Percentiles rank a stretch among this genome's conserved stretches.
These are phyloP conservation scores for Ustilago bromivora DNA, from an alignment of 1,284 basidiomycete genomes.

Conservation along the genomic window DNA sequence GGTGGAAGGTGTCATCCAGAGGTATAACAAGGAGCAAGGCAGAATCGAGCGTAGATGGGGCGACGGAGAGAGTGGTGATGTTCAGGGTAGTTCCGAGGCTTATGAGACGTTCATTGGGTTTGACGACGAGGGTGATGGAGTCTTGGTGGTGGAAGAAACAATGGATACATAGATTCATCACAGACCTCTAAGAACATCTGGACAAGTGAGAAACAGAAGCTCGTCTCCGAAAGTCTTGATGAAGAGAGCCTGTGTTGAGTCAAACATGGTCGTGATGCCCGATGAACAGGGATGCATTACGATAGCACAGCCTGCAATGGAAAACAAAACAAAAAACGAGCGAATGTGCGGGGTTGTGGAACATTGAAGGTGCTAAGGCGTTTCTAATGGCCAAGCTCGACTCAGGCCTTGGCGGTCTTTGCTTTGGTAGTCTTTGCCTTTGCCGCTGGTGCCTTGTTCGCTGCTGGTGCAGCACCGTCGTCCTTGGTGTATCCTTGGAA, in stretches of 20 bases:
- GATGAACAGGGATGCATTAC: slow-evolving; percentile 14
- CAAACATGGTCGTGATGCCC: neutral
- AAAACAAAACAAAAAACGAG: neutral
- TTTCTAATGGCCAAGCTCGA: neutral
- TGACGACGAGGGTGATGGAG: slow-evolving; percentile 20
- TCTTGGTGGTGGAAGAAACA: neutral
- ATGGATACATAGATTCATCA: slow-evolving; percentile 2
- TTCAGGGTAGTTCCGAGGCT: slow-evolving; percentile 41
- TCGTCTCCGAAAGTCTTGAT: neutral
- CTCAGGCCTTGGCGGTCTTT: slow-evolving; percentile 27
- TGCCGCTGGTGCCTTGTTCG: slow-evolving; percentile 13
- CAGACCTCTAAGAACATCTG: neutral
- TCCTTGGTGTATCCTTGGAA: slow-evolving; percentile 74
- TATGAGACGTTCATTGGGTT: slow-evolving; percentile 37
- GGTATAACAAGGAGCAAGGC: slow-evolving; percentile 16
- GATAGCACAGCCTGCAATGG: slow-evolving; percentile 1
- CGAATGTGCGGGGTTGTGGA: neutral
- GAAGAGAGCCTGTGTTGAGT: neutral
- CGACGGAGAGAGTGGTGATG: slow-evolving; percentile 53
- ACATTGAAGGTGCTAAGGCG: neutral
- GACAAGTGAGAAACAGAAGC: neutral
- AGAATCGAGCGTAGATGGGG: slow-evolving; percentile 49
- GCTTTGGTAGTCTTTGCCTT: slow-evolving; percentile 9
- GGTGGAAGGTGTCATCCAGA: slow-evolving; percentile 40
- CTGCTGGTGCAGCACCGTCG: neutral